Evolutionary conservation across 2,329 filamentous ascomycete genomes (phyloP).

Genomic region (Capronia americana): DNA sequence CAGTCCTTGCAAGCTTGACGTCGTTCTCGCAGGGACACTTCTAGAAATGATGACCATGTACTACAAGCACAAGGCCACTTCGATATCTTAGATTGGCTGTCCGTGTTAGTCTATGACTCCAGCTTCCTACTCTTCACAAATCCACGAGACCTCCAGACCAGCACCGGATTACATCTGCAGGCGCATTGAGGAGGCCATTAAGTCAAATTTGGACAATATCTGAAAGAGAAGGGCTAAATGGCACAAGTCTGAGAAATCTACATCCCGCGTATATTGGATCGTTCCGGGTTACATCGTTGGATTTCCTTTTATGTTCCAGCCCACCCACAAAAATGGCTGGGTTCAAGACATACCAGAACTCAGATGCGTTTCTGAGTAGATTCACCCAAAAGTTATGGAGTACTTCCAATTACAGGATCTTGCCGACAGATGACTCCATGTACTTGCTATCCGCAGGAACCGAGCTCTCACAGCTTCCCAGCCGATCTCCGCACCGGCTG

Average conservation of each 20-base stretch:
- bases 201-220: background rate
- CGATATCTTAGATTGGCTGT: background rate
- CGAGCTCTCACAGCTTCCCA: background rate
- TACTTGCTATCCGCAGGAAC: background rate
- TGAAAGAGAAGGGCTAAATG: background rate
- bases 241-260: background rate
- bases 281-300: background rate
- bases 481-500: slow-evolving; percentile 3
- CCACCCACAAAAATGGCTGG: background rate
- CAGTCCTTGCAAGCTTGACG: background rate
- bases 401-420: background rate
- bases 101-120: background rate
- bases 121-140: background rate
- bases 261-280: background rate
- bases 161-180: background rate
- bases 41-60: background rate
- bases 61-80: background rate
- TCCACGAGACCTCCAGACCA: background rate
- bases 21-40: background rate
- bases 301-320: background rate
- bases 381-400: no score
- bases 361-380: background rate
- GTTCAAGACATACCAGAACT: background rate
- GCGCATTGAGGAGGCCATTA: background rate
- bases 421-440: background rate